Evolutionary conservation across 2,329 filamentous ascomycete genomes (phyloP).

Genomic region (Diatrype stigma): DNA sequence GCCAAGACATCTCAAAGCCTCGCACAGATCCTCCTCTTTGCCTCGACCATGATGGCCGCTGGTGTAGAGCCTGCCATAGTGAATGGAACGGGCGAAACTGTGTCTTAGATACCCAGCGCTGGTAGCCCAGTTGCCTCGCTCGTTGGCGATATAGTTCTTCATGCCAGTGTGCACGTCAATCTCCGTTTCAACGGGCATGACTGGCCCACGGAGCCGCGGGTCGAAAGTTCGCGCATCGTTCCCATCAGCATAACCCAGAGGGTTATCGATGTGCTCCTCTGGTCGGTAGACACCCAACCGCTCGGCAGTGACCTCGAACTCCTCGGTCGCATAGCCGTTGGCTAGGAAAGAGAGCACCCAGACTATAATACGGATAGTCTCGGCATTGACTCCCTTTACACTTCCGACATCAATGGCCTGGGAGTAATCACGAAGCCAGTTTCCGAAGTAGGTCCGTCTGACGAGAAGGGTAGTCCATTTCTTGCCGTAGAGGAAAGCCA

Average conservation of each 20-base stretch:
- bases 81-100: conserved; percentile 69
- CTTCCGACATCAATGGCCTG: conserved; percentile 79
- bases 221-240: conserved; percentile 81
- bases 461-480: conserved; percentile 81
- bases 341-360: conserved; percentile 80
- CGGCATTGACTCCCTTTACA: conserved; percentile 72
- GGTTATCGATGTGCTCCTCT: conserved; percentile 72
- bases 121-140: conserved; percentile 81
- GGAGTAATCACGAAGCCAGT: conserved; percentile 83
- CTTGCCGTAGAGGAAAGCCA: conserved; percentile 73
- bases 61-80: conserved; percentile 73
- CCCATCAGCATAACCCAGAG: conserved; percentile 81
- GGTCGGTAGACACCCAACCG: conserved; percentile 76
- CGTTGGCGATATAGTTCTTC: conserved; percentile 99
- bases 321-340: conserved; percentile 80
- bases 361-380: conserved; percentile 73
- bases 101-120: conserved; percentile 79
- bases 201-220: conserved; percentile 72
- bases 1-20: conserved; percentile 71
- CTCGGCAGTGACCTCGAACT: conserved; percentile 80
- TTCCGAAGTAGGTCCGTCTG: conserved; percentile 78
- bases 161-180: conserved; percentile 79
- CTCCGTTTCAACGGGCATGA: conserved; percentile 66
- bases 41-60: conserved; percentile 58
- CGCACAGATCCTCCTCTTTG: conserved; percentile 73